A percentile compares a stretch with the other conserved stretches of the same genome.
These are phyloP conservation scores for Coemansia sp. DNA, from an alignment of 371 early-diverging fungal species.

Conservation along the genomic window DNA sequence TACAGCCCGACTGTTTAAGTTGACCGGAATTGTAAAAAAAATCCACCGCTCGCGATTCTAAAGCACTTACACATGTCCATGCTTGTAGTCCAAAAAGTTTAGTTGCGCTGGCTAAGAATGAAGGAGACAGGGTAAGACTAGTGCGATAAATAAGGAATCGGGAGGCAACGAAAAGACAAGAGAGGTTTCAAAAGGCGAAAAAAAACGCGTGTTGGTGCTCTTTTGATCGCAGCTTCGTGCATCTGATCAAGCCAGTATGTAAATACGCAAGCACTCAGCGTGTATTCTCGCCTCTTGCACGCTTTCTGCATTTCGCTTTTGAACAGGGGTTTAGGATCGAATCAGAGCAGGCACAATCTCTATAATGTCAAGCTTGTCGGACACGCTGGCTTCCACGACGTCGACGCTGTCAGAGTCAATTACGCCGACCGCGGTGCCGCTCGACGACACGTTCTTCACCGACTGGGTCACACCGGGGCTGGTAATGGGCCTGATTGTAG, in stretches of 20 bases:
- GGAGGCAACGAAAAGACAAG: neutral
- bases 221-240: neutral
- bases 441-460: constrained; percentile 45
- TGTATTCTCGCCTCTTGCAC: neutral
- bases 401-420: constrained; percentile 1
- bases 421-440: constrained; percentile 15
- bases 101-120: neutral
- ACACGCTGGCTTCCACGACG: constrained; percentile 4
- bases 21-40: too few species aligned
- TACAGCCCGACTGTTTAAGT: too few species aligned
- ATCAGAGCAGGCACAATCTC: neutral
- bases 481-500: constrained; percentile 39
- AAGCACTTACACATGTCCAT: constrained; percentile 1
- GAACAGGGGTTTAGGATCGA: too few species aligned
- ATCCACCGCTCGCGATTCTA: neutral
- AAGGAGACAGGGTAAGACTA: neutral
- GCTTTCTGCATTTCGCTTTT: neutral
- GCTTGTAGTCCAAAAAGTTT: neutral
- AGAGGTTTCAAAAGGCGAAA: neutral
- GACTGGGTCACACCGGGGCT: constrained; percentile 51
- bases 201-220: neutral
- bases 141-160: too few species aligned
- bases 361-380: constrained; percentile 12
- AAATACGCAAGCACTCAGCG: too few species aligned
- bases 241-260: neutral